These are phyloP conservation scores for Samsoniella hepiali DNA, from an alignment of 2,329 filamentous ascomycete species.

Conservation along the genomic window DNA sequence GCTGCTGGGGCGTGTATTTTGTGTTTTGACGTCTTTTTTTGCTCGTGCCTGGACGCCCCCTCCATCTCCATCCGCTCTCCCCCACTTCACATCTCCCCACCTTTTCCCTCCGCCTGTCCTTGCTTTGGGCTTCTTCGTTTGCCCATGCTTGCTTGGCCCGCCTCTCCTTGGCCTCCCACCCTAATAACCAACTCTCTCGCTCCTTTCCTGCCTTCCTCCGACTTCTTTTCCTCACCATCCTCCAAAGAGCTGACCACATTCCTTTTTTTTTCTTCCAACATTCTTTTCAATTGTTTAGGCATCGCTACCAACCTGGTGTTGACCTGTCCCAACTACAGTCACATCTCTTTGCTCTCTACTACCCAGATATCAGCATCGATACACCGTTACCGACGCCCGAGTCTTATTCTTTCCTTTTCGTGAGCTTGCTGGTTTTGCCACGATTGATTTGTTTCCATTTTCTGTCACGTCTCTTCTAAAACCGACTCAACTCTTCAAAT, in stretches of 20 bases:
- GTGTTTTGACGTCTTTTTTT: background rate
- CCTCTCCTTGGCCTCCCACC: background rate
- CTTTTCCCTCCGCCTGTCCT: background rate
- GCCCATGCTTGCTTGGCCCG: background rate
- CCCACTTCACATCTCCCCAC: slow-evolving; percentile 2
- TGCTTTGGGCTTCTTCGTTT: background rate
- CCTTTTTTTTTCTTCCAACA: slow-evolving; percentile 11
- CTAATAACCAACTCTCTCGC: slow-evolving; percentile 5
- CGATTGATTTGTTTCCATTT: slow-evolving; percentile 14
- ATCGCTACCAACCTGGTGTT: slow-evolving; percentile 11
- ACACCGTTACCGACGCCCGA: background rate
- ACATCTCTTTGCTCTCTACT: slow-evolving; percentile 1
- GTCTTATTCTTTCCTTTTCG: slow-evolving; percentile 17
- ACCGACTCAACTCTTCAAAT: background rate
- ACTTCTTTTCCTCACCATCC: background rate
- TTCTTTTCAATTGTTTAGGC: slow-evolving; percentile 11
- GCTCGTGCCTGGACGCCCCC: background rate
- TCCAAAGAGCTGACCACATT: slow-evolving; percentile 12
- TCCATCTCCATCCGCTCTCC: background rate
- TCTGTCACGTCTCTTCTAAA: background rate
- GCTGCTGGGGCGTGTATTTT: background rate
- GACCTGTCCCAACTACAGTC: slow-evolving; percentile 20
- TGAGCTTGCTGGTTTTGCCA: slow-evolving; percentile 21
- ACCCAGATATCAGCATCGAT: slow-evolving; percentile 14
- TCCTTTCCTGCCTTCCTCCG: slow-evolving; percentile 11